These are phyloP conservation scores for Musa schizocarpa DNA, from an alignment of 176 grass and related monocot species.

Conservation along the genomic window DNA sequence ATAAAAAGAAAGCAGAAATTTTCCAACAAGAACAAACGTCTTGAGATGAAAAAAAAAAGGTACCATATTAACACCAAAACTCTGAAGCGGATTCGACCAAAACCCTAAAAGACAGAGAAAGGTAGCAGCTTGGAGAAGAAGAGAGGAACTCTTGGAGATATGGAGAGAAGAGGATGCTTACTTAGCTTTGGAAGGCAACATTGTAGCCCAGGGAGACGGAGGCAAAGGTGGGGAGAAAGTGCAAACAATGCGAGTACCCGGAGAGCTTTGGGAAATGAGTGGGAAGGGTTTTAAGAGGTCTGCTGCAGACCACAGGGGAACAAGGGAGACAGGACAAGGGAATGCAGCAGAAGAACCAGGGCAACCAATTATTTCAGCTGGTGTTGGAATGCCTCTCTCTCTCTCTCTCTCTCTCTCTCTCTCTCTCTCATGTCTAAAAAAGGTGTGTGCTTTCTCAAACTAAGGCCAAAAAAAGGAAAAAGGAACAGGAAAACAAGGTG, in stretches of 20 bases:
- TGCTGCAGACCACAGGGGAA: not conserved
- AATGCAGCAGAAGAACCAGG: not conserved
- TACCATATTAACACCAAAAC: not conserved
- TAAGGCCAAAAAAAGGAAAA: not conserved
- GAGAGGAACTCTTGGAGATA: not conserved
- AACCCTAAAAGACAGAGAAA: not conserved
- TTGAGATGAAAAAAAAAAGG: not conserved
- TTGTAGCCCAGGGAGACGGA: not conserved
- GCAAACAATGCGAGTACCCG: not conserved
- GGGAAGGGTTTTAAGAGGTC: not conserved
- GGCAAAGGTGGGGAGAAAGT: not conserved
- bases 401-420: not conserved
- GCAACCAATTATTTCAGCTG: not conserved
- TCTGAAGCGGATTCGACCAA: not conserved
- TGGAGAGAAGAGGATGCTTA: not conserved
- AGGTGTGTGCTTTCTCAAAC: too few species aligned
- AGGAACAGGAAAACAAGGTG: not conserved
- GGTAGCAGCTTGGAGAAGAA: not conserved
- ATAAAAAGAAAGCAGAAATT: not conserved
- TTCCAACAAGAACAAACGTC: not conserved
- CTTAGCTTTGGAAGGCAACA: conserved; percentile 1
- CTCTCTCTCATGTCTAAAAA: not conserved
- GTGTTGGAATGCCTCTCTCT: not conserved
- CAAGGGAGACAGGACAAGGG: not conserved
- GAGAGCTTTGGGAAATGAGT: not conserved